Evolutionary conservation across 352 stramenopile species (phyloP).

Genomic region (Globisporangium camurandrum): DNA sequence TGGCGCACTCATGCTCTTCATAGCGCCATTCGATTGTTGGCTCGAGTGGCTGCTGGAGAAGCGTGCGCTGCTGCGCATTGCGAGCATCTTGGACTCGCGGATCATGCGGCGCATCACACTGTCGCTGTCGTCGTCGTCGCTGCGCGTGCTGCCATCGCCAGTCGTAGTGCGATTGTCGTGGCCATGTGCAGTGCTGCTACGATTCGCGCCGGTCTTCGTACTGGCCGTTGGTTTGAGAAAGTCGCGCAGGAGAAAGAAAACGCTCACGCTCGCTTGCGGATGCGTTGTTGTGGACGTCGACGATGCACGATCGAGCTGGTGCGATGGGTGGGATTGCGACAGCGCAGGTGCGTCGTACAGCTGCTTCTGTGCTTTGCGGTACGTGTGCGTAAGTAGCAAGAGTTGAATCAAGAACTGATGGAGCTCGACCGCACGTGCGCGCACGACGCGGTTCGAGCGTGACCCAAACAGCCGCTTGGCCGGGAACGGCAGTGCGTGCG

Average conservation of each 20-base stretch:
- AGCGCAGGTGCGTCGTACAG: constrained; percentile 29
- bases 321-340: constrained; percentile 4
- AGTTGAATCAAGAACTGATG: constrained; percentile 73
- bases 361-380: constrained; percentile 63
- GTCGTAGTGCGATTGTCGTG: background rate
- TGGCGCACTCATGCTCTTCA: constrained; percentile 8
- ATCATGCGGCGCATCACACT: constrained; percentile 29
- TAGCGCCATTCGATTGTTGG: background rate
- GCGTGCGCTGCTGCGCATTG: constrained; percentile 26
- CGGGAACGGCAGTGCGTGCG: constrained; percentile 43
- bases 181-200: background rate
- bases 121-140: constrained; percentile 21
- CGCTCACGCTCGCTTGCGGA: constrained; percentile 41
- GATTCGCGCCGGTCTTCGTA: background rate
- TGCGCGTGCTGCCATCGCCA: background rate
- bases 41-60: background rate
- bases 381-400: constrained; percentile 64
- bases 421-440: constrained; percentile 61
- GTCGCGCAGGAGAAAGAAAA: constrained; percentile 63
- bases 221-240: constrained; percentile 48
- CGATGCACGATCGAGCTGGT: constrained; percentile 16
- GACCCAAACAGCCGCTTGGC: constrained; percentile 58
- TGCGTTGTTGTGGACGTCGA: constrained; percentile 19
- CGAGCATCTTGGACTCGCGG: constrained; percentile 66
- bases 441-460: constrained; percentile 64